Percentiles rank a stretch among this genome's conserved stretches.
These are phyloP conservation scores for Cyclotella baltica DNA, from an alignment of 108 stramenopile species.

Conservation along the genomic window DNA sequence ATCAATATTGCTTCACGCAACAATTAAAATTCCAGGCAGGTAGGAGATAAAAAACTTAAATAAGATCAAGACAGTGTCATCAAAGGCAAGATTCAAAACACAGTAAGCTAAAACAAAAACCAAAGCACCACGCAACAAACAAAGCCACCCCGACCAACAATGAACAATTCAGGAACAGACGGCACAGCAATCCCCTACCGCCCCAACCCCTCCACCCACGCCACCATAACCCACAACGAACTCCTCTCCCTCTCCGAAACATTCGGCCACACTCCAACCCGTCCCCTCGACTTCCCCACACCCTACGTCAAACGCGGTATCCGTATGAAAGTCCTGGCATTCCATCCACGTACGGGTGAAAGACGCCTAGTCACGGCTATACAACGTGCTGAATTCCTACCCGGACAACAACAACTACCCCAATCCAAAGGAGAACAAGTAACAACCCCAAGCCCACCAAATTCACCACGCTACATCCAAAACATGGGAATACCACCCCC, in stretches of 20 bases:
- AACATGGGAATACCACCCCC: conserved; percentile 29
- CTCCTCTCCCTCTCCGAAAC: conserved; percentile 24
- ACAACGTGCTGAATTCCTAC: conserved; percentile 67
- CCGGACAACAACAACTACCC: neutral
- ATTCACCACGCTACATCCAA: neutral
- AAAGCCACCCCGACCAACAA: too few species aligned
- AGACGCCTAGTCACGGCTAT: conserved; percentile 75
- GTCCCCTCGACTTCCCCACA: conserved; percentile 86
- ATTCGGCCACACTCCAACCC: conserved; percentile 43
- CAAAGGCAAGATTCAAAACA: too few species aligned
- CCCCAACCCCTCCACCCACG: conserved; percentile 42
- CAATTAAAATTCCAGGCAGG: too few species aligned
- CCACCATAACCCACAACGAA: conserved; percentile 38
- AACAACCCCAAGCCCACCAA: conserved; percentile 18
- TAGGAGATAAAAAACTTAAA: too few species aligned
- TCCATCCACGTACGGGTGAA: conserved; percentile 69
- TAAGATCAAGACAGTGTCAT: too few species aligned
- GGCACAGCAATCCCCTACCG: conserved; percentile 47
- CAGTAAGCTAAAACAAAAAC: too few species aligned
- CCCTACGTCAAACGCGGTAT: conserved; percentile 75
- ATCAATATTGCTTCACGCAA: too few species aligned
- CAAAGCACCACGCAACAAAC: too few species aligned
- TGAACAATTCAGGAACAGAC: conserved; percentile 37
- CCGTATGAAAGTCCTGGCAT: conserved; percentile 79
- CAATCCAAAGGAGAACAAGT: conserved; percentile 3